Conservation (phyloP, 164 flowering plant species). For the Litsea cubeba region DNA sequence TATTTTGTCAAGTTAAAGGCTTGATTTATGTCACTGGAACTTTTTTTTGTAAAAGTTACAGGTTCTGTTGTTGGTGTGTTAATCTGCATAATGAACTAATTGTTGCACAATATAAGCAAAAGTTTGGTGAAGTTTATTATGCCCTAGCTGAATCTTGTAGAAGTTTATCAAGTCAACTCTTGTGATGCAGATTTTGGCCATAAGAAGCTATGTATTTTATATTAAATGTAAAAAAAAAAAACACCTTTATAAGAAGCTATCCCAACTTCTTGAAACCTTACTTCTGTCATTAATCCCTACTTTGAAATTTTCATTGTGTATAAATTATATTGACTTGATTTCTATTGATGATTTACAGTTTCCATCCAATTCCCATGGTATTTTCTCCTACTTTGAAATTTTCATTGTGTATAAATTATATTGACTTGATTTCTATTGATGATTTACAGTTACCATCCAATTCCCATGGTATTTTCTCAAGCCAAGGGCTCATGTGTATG, state of each 20-base stretch:
- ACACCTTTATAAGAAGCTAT: too few species aligned
- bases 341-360: conserved; percentile 43
- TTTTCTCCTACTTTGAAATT: not conserved
- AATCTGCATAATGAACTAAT: not conserved
- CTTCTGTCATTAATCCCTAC: not conserved
- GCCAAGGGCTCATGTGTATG: conserved; percentile 85
- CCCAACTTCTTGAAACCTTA: too few species aligned
- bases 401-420: not conserved
- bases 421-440: conserved; percentile 5
- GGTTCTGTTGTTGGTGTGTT: not conserved
- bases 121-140: not conserved
- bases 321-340: not conserved
- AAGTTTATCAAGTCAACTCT: not conserved
- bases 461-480: conserved; percentile 87
- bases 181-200: not conserved
- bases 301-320: not conserved
- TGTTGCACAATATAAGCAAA: not conserved
- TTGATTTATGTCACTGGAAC: not conserved
- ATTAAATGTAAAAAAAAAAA: too few species aligned
- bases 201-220: not conserved
- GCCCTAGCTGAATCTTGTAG: not conserved
- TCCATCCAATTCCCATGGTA: conserved; percentile 79
- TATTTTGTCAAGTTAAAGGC: not conserved
- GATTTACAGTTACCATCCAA: conserved; percentile 82
- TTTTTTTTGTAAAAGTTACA: not conserved